These are phyloP conservation scores for Dactylella cylindrospora DNA, from an alignment of 2,329 filamentous ascomycete genomes.

Conservation along the genomic window DNA sequence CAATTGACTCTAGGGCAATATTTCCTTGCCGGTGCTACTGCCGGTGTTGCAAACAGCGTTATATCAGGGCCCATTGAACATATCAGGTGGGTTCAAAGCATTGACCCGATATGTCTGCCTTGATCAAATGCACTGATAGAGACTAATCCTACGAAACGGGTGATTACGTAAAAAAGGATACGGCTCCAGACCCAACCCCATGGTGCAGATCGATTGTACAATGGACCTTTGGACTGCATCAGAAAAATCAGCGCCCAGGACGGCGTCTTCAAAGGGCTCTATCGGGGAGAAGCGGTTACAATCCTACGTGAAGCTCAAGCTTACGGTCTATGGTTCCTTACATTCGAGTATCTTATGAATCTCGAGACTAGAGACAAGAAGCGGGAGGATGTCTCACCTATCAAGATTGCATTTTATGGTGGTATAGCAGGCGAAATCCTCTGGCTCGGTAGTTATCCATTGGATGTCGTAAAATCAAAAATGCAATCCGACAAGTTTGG, in stretches of 20 bases:
- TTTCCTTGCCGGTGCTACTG: slow-evolving; percentile 86
- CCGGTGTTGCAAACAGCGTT: slow-evolving; percentile 77
- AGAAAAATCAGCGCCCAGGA: slow-evolving; percentile 72
- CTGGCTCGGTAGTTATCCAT: slow-evolving; percentile 90
- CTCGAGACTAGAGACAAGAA: slow-evolving; percentile 77
- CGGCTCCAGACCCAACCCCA: slow-evolving; percentile 95
- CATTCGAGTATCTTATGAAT: slow-evolving; percentile 97
- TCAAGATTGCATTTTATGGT: slow-evolving; percentile 89
- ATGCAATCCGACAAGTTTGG: slow-evolving; percentile 95
- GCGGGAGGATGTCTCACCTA: slow-evolving; percentile 74
- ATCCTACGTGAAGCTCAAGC: slow-evolving; percentile 86
- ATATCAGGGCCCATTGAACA: slow-evolving; percentile 40
- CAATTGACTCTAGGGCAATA: slow-evolving; percentile 79
- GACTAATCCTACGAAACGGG: slow-evolving; percentile 25
- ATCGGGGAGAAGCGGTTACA: slow-evolving; percentile 84
- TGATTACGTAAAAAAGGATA: slow-evolving; percentile 64
- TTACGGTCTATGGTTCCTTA: slow-evolving; percentile 92
- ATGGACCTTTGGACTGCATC: slow-evolving; percentile 85
- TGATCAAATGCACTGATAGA: slow-evolving; percentile 18
- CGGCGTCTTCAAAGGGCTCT: slow-evolving; percentile 72
- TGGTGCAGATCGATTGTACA: slow-evolving; percentile 74
- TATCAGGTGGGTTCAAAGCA: slow-evolving; percentile 36
- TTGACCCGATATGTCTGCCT: slow-evolving; percentile 7
- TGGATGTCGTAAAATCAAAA: slow-evolving; percentile 98
- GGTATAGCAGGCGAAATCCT: slow-evolving; percentile 90